These are phyloP conservation scores for Conringia planisiliqua DNA, from an alignment of 345 rosid genomes.

Conservation along the genomic window DNA sequence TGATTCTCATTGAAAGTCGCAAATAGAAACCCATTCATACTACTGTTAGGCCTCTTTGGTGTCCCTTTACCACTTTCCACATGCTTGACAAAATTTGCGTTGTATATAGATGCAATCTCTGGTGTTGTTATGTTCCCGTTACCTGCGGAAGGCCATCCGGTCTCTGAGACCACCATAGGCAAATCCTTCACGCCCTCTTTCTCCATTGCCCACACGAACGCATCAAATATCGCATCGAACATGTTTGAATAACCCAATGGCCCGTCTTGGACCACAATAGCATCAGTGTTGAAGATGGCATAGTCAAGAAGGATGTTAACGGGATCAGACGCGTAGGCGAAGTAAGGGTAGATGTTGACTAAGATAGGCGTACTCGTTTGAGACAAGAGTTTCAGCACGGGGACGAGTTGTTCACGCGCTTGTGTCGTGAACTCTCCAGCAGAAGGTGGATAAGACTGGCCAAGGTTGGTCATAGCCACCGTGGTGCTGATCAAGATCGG, in stretches of 20 bases:
- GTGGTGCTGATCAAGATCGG: constrained; percentile 27
- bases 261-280: constrained; percentile 32
- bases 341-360: constrained; percentile 48
- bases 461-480: constrained; percentile 1
- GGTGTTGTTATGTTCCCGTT: constrained; percentile 26
- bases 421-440: constrained; percentile 17
- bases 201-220: constrained; percentile 35
- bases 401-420: background rate
- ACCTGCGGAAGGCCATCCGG: constrained; percentile 45
- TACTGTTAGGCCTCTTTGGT: constrained; percentile 30
- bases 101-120: constrained; percentile 13
- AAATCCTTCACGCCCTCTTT: constrained; percentile 7
- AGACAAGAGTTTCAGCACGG: constrained; percentile 22
- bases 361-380: constrained; percentile 18
- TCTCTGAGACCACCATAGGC: constrained; percentile 34
- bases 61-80: constrained; percentile 26
- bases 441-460: constrained; percentile 41
- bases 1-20: constrained; percentile 30
- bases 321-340: constrained; percentile 31
- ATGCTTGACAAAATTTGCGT: constrained; percentile 19
- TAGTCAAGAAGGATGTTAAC: constrained; percentile 24
- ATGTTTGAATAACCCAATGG: constrained; percentile 31
- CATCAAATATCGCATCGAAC: constrained; percentile 41
- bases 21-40: constrained; percentile 1
- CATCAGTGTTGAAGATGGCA: constrained; percentile 10